phyloP scores from a whole-genome alignment of 225 moss, liverwort and hornwort species.

The Pleurozium schreberi region DNA sequence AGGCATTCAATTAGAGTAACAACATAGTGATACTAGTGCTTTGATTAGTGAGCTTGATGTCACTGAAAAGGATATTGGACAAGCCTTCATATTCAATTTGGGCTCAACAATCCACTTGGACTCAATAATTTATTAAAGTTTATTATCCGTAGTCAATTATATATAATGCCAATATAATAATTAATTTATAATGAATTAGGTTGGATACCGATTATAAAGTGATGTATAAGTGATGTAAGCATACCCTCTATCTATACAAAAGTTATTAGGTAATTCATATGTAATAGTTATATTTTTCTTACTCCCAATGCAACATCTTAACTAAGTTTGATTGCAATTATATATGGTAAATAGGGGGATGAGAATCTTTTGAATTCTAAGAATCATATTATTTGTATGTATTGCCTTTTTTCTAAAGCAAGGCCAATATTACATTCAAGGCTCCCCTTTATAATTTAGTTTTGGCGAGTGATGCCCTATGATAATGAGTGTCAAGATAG shows the following conservation, averaged over 20 bases:
- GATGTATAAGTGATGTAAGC: neutral
- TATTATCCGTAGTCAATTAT: neutral
- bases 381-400: neutral
- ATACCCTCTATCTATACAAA: neutral
- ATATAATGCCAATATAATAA: neutral
- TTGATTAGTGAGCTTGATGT: neutral
- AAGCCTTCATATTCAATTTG: neutral
- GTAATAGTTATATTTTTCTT: neutral
- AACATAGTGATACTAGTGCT: neutral
- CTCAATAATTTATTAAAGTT: accelerated
- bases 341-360: accelerated
- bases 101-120: neutral
- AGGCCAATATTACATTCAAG: neutral
- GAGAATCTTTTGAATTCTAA: neutral
- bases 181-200: neutral
- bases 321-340: neutral
- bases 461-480: accelerated
- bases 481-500: neutral
- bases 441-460: neutral
- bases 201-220: neutral
- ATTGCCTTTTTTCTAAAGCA: accelerated
- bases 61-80: neutral
- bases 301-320: too few species aligned
- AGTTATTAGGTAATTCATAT: neutral
- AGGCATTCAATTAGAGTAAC: neutral